A percentile compares a stretch with the other conserved stretches of the same genome.
Conservation (phyloP, 345 rosid species). For the Heritiera littoralis region DNA sequence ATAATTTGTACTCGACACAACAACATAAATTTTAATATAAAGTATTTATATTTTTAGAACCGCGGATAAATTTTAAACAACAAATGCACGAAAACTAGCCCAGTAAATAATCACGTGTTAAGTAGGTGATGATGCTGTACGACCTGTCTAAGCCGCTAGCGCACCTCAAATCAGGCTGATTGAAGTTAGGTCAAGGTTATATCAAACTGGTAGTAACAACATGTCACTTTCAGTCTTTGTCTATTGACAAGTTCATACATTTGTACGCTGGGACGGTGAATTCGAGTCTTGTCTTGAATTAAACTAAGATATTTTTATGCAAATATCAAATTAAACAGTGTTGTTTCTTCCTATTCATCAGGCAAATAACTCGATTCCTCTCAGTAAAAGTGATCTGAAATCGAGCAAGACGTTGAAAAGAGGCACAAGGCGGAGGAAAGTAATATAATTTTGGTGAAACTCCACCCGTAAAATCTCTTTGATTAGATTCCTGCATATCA, state of each 20-base stretch:
- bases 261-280: background rate
- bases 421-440: background rate
- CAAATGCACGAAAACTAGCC: too few species aligned
- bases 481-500: conserved; percentile 1
- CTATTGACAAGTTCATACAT: background rate
- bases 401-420: background rate
- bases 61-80: too few species aligned
- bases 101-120: too few species aligned
- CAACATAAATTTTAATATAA: too few species aligned
- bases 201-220: background rate
- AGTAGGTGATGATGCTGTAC: background rate
- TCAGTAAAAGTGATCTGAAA: background rate
- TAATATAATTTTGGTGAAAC: background rate
- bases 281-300: background rate
- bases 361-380: background rate
- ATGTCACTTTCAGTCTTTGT: background rate
- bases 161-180: background rate
- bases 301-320: background rate
- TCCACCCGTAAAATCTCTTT: background rate
- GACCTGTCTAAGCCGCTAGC: background rate
- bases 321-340: background rate
- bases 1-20: too few species aligned
- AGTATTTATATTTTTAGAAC: too few species aligned
- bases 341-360: background rate
- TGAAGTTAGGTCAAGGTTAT: background rate